These are phyloP conservation scores for Colletotrichum navitas DNA, from an alignment of 2,329 filamentous ascomycete genomes.

Conservation along the genomic window DNA sequence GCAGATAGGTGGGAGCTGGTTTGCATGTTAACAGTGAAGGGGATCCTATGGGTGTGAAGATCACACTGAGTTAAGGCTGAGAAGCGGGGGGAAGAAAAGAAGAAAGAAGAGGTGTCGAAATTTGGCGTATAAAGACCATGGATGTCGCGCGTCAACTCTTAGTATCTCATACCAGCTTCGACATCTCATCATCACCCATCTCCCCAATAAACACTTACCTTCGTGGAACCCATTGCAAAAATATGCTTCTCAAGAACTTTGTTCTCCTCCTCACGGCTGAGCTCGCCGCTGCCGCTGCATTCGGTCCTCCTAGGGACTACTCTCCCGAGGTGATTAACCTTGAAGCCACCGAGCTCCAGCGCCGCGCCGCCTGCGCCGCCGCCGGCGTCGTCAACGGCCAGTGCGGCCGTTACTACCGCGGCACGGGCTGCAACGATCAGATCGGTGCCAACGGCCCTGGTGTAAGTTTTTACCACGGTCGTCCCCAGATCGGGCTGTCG, in stretches of 20 bases:
- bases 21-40: neutral
- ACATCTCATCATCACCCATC: neutral
- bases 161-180: neutral
- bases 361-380: constrained; percentile 6
- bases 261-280: neutral
- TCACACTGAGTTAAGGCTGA: neutral
- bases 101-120: neutral
- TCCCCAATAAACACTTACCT: neutral
- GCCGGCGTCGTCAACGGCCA: constrained; percentile 11
- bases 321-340: constrained; percentile 6
- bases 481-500: neutral
- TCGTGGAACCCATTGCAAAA: neutral
- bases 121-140: neutral
- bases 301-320: neutral
- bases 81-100: too few relatives aligned
- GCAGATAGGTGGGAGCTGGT: neutral
- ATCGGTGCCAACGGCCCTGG: constrained; percentile 1
- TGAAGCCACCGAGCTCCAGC: constrained; percentile 9
- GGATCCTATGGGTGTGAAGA: neutral
- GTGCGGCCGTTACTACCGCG: constrained; percentile 9
- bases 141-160: neutral
- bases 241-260: constrained; percentile 1
- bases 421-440: constrained; percentile 14
- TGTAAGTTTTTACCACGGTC: neutral
- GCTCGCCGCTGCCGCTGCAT: neutral